Base-by-base conservation (phyloP, 2,329 filamentous ascomycete species). In the Stemphylium beticola region DNA sequence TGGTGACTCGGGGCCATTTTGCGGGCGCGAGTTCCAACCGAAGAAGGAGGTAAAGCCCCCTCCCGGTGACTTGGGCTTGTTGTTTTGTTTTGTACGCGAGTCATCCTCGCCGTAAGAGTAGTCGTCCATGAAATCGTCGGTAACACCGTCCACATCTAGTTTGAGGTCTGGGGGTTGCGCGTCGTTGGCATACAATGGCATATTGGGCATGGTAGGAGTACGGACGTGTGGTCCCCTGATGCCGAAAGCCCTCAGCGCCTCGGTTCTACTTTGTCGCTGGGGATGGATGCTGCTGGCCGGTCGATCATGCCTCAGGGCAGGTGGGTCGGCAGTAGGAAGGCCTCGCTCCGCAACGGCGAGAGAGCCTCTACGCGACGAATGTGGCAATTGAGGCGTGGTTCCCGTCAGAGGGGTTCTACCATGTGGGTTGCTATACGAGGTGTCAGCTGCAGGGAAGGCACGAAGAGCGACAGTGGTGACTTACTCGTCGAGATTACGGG, bases 41-140 rank as follows among this genome's bases (percentile, higher is more conserved):
- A 90, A 90, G 73, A 89, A 87, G 12, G 84, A 86, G 39, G 83
- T 84, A 65, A 89, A 82, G 53, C 84, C 86, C 52, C 78, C 80
- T 15, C 65, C 74, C 5, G 78, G 78, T 17, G 78, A 79, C 57
- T 78, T 79, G 14, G 78, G 75, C 55, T 76, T 74, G 45, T 67
- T 72, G 24, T 62, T 61, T 24, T 67, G 65, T 47, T 54, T 53
- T 43, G 57, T 50, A 15, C 57, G 57, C 20, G 65, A 54, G n/a
- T 71, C 66, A 43, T 68, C 65, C 37, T 69, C 61, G 24, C 62
- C 60, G 65, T 73, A 69, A 4, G 66, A 55, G 49, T 76, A 69
- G 18, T 70, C 73, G 58, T 75, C 70, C 43, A 75, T 67, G 49
- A 68, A 74, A 48, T 74, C 69, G 50, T 74, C 72, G 4, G 71